A percentile compares a stretch with the other conserved stretches of the same genome.
Evolutionary conservation across 805 yeast species (phyloP).

Genomic region (Candida multigemmis): DNA sequence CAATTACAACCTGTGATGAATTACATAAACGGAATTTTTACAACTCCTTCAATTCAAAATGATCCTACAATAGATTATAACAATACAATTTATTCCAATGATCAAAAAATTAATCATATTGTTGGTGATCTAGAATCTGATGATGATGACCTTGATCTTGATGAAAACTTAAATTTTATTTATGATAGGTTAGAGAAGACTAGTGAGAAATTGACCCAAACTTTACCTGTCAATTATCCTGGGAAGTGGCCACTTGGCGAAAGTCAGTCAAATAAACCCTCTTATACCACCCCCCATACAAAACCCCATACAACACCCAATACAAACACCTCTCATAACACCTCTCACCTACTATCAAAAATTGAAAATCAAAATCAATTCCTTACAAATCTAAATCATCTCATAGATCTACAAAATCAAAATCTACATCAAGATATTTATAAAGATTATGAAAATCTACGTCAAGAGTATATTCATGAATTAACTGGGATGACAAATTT

Average conservation of each 20-base stretch:
- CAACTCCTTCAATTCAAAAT: conserved; percentile 15
- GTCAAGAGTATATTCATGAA: conserved; percentile 18
- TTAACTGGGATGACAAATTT: conserved; percentile 15
- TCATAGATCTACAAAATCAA: conserved; percentile 10
- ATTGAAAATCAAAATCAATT: conserved; percentile 6
- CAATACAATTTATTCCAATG: conserved; percentile 9
- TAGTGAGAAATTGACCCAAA: conserved; percentile 3
- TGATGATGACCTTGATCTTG: background rate
- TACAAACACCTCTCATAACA: background rate
- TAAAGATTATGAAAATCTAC: conserved; percentile 13
- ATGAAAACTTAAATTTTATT: background rate
- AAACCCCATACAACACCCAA: conserved; percentile 1
- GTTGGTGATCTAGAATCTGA: conserved; percentile 9
- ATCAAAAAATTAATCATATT: conserved; percentile 5
- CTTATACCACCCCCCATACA: background rate
- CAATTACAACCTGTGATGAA: too few relatives aligned
- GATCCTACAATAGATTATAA: conserved; percentile 28
- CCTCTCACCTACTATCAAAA: conserved; percentile 1
- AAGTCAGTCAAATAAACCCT: background rate
- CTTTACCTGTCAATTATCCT: conserved; percentile 11
- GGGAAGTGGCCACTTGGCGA: conserved; percentile 6
- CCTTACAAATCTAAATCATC: conserved; percentile 12
- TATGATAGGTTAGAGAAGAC: background rate
- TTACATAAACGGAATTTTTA: too few relatives aligned
- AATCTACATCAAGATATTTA: too few relatives aligned